Base-by-base conservation (phyloP, 768 basidiomycete species). In the Brasilioporus rufonigricans region DNA sequence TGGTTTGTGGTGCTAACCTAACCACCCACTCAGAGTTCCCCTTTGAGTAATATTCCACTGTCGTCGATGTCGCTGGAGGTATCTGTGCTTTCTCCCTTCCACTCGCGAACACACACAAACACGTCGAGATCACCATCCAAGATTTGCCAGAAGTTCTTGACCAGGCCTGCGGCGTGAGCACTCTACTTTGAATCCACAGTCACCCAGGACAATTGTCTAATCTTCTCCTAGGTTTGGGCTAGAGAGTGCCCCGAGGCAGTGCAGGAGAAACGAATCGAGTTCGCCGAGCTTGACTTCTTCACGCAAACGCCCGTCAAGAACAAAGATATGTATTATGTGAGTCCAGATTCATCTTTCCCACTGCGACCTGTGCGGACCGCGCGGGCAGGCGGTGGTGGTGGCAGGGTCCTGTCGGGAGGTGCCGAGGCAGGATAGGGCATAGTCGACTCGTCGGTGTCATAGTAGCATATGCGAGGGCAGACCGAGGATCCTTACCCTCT, bases 11-110 rank as follows among this genome's bases (percentile, higher is more conserved):
- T 13, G 2, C 13, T 50, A 5, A 14, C 10, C 40, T 58, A 1
- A 56, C 11, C 11, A 7, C 2, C 14, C 19, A 35, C 36, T 23
- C 23, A 74, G 74, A 57, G 0, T 74, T 65, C 49, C 70, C 73
- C 8, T 75, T 74, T 46, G 54, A 52, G 11, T 57, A 59, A 27
- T 62, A 63, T 44, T 64, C 70, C 0, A 64, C 63, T 8, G 51
- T 74, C 9, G 70, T 73, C n/a, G 73, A 72, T 11, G 73, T 73
- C 40, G n/a, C n/a, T n/a, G n/a, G n/a, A n/a, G 66, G 73, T 8
- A 63, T 71, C 18, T 74, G 73, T 10, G 57, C 65, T 12, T 65
- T 68, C 29, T 61, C 68, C 21, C 50, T 76, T 16, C 62, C 66
- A 3, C 62, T 76, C 3, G 63, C 61, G 3, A 64, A 65, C 29